Base-by-base conservation (phyloP, 2,329 filamentous ascomycete species). In the Alternaria longipes region DNA sequence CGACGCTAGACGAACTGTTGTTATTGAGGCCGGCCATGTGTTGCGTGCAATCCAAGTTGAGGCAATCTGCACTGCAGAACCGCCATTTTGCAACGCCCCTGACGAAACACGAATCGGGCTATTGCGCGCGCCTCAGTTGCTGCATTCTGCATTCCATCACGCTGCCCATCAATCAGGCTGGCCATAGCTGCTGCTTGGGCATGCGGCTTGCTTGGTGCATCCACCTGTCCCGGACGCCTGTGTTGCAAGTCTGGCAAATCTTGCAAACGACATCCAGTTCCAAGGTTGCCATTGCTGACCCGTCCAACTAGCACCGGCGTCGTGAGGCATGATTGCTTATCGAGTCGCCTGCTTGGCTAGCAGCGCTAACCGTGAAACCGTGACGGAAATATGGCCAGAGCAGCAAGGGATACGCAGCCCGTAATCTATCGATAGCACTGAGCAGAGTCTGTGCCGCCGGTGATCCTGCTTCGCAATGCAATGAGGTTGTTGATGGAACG, bases 1-100 rank as follows among this genome's bases (percentile, higher is more conserved):
- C 66, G 65, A 55, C 63, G 65, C 67, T 68, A 72, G 63, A 67
- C 45, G 59, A 26, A 38, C 14, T 60, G 57, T 59, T 66, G 54
- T 40, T 60, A 60, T 67, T 62, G 57, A 55, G 55, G 47, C 54
- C 66, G 65, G 65, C 69, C 72, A 50, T 16, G 46, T 50, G 65
- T 68, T 71, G 66, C 65, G 52, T 64, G 56, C 67, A 50, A 70
- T 75, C 69, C 73, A 73, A 71, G 71, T 74, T 71, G 74, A 78
- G 70, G 75, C 75, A 78, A 68, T 73, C 72, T 76, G 74, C 74
- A 78, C 75, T 70, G 71, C 75, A 77, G 68, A 64, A 70, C 70
- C 73, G 69, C 69, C 68, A 41, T 68, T 67, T 67, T 64, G 64
- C 66, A 70, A 59, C 71, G 68, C 66, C 73, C 74, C 75, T 71